phyloP scores from a whole-genome alignment of 176 grass and related monocot species.

The Musa itinerans region DNA sequence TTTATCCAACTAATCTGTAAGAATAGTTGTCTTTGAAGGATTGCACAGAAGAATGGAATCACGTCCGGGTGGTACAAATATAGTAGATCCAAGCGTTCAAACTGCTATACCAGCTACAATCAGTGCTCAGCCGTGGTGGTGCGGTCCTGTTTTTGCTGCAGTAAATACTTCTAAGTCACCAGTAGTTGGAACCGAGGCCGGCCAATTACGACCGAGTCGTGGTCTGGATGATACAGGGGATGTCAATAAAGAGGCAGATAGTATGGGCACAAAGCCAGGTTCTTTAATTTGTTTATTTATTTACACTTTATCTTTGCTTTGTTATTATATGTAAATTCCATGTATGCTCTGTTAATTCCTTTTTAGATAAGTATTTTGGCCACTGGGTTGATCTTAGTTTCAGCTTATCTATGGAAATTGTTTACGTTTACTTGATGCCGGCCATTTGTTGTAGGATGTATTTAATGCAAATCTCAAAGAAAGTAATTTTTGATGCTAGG shows the following conservation, averaged over 20 bases:
- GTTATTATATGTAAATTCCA: too few species aligned
- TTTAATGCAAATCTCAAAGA: not conserved
- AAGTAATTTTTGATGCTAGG: not conserved
- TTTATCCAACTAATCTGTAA: not conserved
- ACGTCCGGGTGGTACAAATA: not conserved
- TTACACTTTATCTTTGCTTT: too few species aligned
- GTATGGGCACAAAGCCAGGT: not conserved
- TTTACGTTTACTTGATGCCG: too few species aligned
- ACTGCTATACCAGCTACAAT: not conserved
- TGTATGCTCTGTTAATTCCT: too few species aligned
- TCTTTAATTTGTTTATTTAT: too few species aligned
- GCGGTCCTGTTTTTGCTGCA: not conserved
- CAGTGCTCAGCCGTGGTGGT: conserved; percentile 14
- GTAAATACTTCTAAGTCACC: not conserved
- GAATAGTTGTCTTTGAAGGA: conserved; percentile 1
- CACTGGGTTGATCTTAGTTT: too few species aligned
- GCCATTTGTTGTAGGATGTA: too few species aligned
- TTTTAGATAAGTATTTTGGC: too few species aligned
- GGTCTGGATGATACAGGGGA: not conserved
- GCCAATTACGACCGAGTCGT: not conserved
- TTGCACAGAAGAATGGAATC: not conserved
- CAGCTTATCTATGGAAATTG: too few species aligned
- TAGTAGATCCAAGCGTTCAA: not conserved
- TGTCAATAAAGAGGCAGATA: not conserved
- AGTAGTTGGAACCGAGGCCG: not conserved